Conservation (phyloP, 306 rosid species). For the Lathyrus oleraceus region DNA sequence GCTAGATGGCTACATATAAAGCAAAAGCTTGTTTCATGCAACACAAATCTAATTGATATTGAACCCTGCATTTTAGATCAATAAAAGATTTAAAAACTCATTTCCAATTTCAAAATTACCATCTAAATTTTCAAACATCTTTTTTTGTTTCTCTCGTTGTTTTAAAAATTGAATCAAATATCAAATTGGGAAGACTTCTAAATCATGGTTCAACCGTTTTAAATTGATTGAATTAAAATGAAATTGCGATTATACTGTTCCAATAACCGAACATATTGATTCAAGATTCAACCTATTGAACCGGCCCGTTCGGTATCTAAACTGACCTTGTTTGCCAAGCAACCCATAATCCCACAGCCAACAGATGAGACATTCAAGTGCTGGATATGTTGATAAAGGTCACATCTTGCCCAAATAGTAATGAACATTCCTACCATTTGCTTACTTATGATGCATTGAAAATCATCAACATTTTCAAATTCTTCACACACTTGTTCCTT, state of each 20-base stretch:
- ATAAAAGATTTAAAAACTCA: too few relatives aligned
- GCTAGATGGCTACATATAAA: conserved; percentile 87
- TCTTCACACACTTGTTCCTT: conserved; percentile 34
- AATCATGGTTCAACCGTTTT: background rate
- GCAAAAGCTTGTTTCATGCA: conserved; percentile 86
- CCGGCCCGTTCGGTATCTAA: background rate
- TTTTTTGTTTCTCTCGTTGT: background rate
- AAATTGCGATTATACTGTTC: background rate
- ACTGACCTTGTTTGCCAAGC: conserved; percentile 79
- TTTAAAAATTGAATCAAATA: background rate
- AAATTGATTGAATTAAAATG: background rate
- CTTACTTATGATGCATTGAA: conserved; percentile 63
- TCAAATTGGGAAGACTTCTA: background rate
- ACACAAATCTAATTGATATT: conserved; percentile 71
- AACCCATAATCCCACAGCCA: conserved; percentile 84
- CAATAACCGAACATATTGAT: background rate
- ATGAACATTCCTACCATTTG: conserved; percentile 88
- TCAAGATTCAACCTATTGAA: background rate
- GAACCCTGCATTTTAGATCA: conserved; percentile 69
- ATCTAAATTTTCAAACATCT: too few relatives aligned
- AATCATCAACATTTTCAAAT: conserved; percentile 39
- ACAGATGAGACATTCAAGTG: conserved; percentile 64
- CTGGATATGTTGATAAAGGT: conserved; percentile 48
- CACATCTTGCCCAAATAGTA: conserved; percentile 67
- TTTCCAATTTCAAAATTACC: too few relatives aligned